Evolutionary conservation across 2,329 filamentous ascomycete genomes (phyloP), one percentile per base, ranked within the genome.

Genomic region (Curvularia sp.): DNA sequence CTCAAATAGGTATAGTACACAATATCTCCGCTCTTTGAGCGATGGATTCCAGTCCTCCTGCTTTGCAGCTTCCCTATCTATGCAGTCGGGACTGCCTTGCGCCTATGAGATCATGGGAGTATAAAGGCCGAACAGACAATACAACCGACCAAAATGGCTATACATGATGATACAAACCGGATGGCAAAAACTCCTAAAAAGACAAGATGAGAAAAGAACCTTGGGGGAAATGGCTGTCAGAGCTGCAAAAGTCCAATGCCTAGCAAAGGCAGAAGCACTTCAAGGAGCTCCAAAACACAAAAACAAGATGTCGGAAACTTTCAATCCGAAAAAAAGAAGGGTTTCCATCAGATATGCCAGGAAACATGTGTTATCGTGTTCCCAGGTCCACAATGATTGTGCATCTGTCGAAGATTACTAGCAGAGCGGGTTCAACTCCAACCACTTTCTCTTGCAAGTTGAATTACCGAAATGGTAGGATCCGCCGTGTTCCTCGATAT

Each of bases 391-490:
- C 25, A 27, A 9, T 43, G 49, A 30, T 12, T n/a, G 43, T 15
- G 9, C 5, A n/a, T 27, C 0, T 25, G 15, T 36, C 3, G 18
- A 23, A 15, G 9, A 45, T 51, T n/a, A 55, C 41, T 56, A 23
- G 32, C n/a, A 46, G 21, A 4, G 30, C 8, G 51, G 30, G 36
- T 68, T 52, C 12, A 70, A 27, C 69, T 86, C 81, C 15, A 78
- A 73, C 82, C 84, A 88, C 75, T 86, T 87, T 75, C 84, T 86
- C 73, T 87, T 86, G 66, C 84, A 87, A 0, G 86, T 87, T 2
- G 84, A 81, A 64, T 85, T 83, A 2, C 85, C 85, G 66, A 87
- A 88, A 32, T 79, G 78, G 67, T 88, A 88, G 2, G 81, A 82
- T 7, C 84, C 85, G 2, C 84, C 84, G 43, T 82, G 70, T 3